A percentile compares a stretch with the other conserved stretches of the same genome.
Evolutionary conservation across 257 asterid species (phyloP).

Genomic region (Ballota nigra): DNA sequence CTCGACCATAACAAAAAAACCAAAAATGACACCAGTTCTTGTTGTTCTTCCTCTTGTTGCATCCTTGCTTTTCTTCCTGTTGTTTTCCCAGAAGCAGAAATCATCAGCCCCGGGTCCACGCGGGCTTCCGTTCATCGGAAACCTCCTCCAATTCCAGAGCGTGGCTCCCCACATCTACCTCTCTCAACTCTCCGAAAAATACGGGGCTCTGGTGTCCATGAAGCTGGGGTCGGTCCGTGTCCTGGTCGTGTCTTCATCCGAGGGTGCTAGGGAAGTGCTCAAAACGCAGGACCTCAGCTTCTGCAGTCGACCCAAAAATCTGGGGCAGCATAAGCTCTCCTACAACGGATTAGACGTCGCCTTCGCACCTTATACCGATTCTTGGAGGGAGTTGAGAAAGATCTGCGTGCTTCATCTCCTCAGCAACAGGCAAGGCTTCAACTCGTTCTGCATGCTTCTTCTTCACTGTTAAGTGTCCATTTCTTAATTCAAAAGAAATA

Average conservation of each 20-base stretch:
- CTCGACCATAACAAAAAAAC: no score
- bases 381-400: slow-evolving; percentile 41
- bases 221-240: slow-evolving; percentile 26
- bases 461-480: no score
- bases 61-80: no score
- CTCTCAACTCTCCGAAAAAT: slow-evolving; percentile 15
- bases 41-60: no score
- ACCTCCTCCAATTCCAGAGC: slow-evolving; percentile 33
- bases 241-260: slow-evolving; percentile 31
- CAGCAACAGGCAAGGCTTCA: slow-evolving; percentile 34
- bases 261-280: slow-evolving; percentile 18
- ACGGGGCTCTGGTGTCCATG: slow-evolving; percentile 37
- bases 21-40: no score
- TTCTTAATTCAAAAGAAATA: no score
- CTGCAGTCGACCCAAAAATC: slow-evolving; percentile 30
- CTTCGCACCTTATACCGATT: slow-evolving; percentile 32
- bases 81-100: no score
- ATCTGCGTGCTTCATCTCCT: slow-evolving; percentile 35
- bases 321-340: slow-evolving; percentile 24
- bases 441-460: no score
- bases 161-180: slow-evolving; percentile 33
- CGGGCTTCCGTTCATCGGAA: slow-evolving; percentile 40
- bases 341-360: slow-evolving; percentile 30
- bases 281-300: slow-evolving; percentile 30
- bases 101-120: slow-evolving; percentile 33